phyloP scores from a whole-genome alignment of 805 yeast species.

The Saturnispora galanensis region DNA sequence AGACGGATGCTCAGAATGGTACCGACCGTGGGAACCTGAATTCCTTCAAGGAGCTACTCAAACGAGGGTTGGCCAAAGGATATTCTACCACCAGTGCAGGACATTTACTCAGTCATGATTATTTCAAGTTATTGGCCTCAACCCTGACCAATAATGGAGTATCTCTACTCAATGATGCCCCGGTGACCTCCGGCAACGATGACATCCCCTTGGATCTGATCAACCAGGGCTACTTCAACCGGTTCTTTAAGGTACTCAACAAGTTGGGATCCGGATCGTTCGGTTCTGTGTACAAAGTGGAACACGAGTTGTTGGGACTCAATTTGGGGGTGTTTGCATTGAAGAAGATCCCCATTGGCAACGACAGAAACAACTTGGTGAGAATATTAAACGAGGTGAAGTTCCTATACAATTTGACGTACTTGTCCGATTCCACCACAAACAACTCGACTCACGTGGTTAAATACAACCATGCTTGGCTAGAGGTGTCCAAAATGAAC shows the following conservation, averaged over 20 bases:
- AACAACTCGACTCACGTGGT: conserved; percentile 45
- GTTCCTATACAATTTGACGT: conserved; percentile 46
- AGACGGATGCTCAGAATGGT: neutral
- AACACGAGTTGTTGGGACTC: conserved; percentile 63
- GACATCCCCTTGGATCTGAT: conserved; percentile 37
- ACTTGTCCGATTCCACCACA: conserved; percentile 10
- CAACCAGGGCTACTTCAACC: conserved; percentile 72
- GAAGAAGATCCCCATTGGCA: conserved; percentile 77
- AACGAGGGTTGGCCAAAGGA: neutral
- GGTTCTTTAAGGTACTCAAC: conserved; percentile 54
- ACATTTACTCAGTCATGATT: conserved; percentile 20
- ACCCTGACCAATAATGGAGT: neutral
- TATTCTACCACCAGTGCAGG: conserved; percentile 10
- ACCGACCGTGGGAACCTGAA: neutral
- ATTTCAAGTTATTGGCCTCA: conserved; percentile 20
- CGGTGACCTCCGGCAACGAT: neutral
- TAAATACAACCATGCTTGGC: conserved; percentile 86
- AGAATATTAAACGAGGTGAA: conserved; percentile 72
- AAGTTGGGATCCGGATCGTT: conserved; percentile 75
- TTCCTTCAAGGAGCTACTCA: neutral
- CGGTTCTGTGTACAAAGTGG: conserved; percentile 78
- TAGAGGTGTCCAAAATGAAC: conserved; percentile 52
- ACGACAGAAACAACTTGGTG: conserved; percentile 56
- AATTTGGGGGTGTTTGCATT: conserved; percentile 74
- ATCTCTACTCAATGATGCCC: neutral